Percentiles rank a stretch among this genome's conserved stretches.
phyloP scores from a whole-genome alignment of 2,329 filamentous ascomycete genomes.

The Cercospora zeina region DNA sequence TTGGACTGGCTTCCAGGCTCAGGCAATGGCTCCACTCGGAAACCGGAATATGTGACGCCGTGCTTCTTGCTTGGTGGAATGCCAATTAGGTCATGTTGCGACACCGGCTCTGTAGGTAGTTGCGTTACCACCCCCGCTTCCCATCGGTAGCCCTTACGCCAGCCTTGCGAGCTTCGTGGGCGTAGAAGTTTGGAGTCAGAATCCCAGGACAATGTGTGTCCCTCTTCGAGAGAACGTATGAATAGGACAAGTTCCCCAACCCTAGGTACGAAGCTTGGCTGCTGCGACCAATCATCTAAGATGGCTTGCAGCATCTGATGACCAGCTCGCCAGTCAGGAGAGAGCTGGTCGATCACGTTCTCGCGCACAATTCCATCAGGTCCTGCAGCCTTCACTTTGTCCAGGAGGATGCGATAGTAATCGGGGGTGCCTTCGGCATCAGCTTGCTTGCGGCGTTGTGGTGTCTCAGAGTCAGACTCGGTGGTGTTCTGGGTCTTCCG shows the following conservation, averaged over 20 bases:
- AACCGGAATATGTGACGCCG: conserved; percentile 54
- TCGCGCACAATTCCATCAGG: conserved; percentile 45
- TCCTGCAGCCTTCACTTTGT: conserved; percentile 47
- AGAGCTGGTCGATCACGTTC: conserved; percentile 51
- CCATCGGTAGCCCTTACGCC: conserved; percentile 50
- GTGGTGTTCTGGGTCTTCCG: conserved; percentile 18
- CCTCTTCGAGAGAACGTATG: conserved; percentile 39
- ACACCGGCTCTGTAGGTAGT: conserved; percentile 47
- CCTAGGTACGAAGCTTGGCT: conserved; percentile 56
- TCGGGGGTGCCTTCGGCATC: conserved; percentile 59
- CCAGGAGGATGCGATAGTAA: conserved; percentile 53
- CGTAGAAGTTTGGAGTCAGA: conserved; percentile 31
- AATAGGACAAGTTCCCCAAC: conserved; percentile 60
- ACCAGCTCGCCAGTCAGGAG: conserved; percentile 59
- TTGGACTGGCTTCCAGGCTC: conserved; percentile 53
- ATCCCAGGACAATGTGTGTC: conserved; percentile 39
- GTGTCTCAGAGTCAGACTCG: conserved; percentile 20
- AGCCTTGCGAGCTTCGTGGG: conserved; percentile 17
- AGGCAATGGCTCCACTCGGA: conserved; percentile 59
- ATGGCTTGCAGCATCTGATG: conserved; percentile 46
- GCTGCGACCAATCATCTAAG: conserved; percentile 46
- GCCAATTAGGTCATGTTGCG: conserved; percentile 51
- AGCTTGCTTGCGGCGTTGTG: conserved; percentile 28
- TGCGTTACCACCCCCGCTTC: conserved; percentile 59
- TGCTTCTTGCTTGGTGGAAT: conserved; percentile 44